Conservation (phyloP, 2,329 filamentous ascomycete genomes). For the Fusarium torulosum region DNA sequence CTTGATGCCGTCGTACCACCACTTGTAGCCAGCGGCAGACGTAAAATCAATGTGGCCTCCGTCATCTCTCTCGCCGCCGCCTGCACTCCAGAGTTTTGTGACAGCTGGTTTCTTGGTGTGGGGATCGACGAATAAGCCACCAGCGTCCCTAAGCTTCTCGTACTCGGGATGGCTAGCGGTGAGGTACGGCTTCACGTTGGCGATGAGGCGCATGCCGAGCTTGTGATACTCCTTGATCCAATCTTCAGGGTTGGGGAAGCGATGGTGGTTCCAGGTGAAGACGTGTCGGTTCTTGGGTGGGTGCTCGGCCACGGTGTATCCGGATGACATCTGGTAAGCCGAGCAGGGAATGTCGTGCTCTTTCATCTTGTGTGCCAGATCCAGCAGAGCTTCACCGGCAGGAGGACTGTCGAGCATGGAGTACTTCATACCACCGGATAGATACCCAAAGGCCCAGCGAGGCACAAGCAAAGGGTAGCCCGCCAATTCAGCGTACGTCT, state of each 20-base stretch:
- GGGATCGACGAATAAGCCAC: constrained; percentile 74
- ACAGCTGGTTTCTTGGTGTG: constrained; percentile 64
- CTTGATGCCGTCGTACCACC: constrained; percentile 78
- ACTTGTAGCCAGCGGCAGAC: constrained; percentile 73
- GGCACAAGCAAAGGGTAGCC: constrained; percentile 77
- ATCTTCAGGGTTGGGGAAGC: constrained; percentile 75
- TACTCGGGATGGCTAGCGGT: constrained; percentile 76
- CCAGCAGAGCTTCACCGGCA: constrained; percentile 70
- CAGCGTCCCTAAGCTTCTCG: constrained; percentile 66
- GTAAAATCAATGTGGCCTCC: constrained; percentile 82
- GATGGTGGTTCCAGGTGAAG: constrained; percentile 75
- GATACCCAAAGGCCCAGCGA: constrained; percentile 79
- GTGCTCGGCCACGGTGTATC: constrained; percentile 75
- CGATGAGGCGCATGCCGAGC: constrained; percentile 74
- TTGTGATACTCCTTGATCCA: constrained; percentile 73
- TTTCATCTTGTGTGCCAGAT: constrained; percentile 71
- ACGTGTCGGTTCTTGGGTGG: constrained; percentile 79
- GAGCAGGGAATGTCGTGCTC: constrained; percentile 77
- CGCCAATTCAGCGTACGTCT: constrained; percentile 74
- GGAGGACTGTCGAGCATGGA: constrained; percentile 63
- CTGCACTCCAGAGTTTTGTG: constrained; percentile 77
- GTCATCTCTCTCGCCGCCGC: constrained; percentile 76
- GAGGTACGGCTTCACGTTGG: constrained; percentile 81
- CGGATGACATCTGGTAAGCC: constrained; percentile 78
- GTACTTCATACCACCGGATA: constrained; percentile 73